These are phyloP conservation scores for Exobasidium cylindrosporum DNA, from an alignment of 1,284 basidiomycete genomes.

Conservation along the genomic window DNA sequence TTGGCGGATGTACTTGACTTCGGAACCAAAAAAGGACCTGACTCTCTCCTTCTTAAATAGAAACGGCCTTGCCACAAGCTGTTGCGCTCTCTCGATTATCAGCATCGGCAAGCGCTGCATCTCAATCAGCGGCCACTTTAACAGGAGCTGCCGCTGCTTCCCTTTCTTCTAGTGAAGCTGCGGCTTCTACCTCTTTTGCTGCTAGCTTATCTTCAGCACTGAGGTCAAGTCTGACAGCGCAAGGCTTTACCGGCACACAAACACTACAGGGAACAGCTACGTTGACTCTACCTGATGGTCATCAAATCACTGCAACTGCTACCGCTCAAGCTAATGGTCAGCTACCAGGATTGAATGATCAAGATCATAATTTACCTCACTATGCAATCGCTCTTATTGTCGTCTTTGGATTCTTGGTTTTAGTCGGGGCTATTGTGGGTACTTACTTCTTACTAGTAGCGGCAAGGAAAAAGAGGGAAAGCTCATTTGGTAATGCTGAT, in stretches of 20 bases:
- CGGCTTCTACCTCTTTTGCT: constrained; percentile 26
- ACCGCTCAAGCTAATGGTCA: constrained; percentile 43
- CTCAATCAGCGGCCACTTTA: constrained; percentile 14
- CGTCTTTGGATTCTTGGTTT: constrained; percentile 43
- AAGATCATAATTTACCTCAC: constrained; percentile 23
- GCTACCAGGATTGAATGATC: constrained; percentile 14
- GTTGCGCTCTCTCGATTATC: constrained; percentile 24
- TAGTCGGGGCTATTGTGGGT: constrained; percentile 28
- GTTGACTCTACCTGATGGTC: constrained; percentile 38
- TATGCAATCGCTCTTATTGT: constrained; percentile 47
- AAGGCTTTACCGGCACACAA: constrained; percentile 40
- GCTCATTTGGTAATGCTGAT: not conserved
- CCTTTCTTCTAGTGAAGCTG: constrained; percentile 17
- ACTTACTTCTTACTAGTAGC: constrained; percentile 40
- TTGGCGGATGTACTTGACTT: not conserved
- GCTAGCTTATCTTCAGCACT: constrained; percentile 34
- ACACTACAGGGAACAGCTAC: constrained; percentile 38
- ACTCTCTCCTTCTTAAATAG: not conserved
- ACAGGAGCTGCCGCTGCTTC: constrained; percentile 15
- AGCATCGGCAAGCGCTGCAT: constrained; percentile 24
- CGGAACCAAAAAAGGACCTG: not conserved
- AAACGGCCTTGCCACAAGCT: constrained; percentile 35
- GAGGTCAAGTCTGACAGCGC: constrained; percentile 28
- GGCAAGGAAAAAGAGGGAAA: constrained; percentile 25
- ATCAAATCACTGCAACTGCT: constrained; percentile 37